These are phyloP conservation scores for Backusella mclennaniae DNA, from an alignment of 192 early-diverging fungal genomes.

Conservation along the genomic window DNA sequence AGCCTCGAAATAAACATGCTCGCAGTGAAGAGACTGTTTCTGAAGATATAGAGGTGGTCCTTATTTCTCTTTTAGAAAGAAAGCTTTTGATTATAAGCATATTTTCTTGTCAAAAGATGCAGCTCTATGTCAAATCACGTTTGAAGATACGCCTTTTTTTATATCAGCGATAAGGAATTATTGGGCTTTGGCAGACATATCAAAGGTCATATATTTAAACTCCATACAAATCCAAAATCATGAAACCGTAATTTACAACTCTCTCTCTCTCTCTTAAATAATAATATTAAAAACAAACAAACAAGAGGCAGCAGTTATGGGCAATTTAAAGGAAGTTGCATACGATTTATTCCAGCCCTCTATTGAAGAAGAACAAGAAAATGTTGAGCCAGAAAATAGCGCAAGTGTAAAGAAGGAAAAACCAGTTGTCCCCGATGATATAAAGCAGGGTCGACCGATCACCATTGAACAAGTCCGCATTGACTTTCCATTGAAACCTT, in stretches of 20 bases:
- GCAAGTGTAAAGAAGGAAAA: neutral
- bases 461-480: constrained; percentile 3
- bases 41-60: too few relatives aligned
- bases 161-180: too few relatives aligned
- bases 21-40: too few relatives aligned
- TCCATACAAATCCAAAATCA: too few relatives aligned
- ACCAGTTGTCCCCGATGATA: neutral
- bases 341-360: neutral
- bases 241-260: neutral
- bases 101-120: too few relatives aligned
- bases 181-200: too few relatives aligned
- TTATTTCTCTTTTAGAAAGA: too few relatives aligned
- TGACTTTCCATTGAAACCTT: constrained; percentile 10
- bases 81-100: too few relatives aligned
- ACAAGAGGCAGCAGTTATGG: neutral
- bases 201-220: too few relatives aligned
- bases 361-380: neutral
- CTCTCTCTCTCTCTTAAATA: neutral
- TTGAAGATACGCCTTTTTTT: too few relatives aligned
- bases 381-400: neutral
- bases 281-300: neutral
- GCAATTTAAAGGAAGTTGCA: neutral
- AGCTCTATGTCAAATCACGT: too few relatives aligned
- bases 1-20: too few relatives aligned
- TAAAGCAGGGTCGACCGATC: neutral